phyloP scores from a whole-genome alignment of 2,329 filamentous ascomycete species.

The Penicillium sumatraense region DNA sequence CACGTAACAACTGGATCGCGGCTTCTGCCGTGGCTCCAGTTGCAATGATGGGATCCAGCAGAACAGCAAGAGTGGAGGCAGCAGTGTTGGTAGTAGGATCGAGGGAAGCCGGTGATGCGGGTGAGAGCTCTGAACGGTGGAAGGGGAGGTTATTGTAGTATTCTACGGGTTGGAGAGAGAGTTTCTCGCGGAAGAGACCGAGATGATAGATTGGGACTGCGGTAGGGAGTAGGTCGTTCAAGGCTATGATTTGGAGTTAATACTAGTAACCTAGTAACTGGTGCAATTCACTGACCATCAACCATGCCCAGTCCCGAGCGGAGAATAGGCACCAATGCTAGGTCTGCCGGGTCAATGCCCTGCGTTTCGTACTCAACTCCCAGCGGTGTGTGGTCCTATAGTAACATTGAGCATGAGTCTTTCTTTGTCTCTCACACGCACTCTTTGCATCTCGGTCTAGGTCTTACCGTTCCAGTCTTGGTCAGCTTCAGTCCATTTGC shows the following conservation, averaged over 20 bases:
- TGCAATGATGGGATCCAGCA: conserved; percentile 91
- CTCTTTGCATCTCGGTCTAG: not conserved
- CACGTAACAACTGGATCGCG: conserved; percentile 83
- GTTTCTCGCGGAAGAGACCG: conserved; percentile 89
- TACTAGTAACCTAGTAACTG: not conserved
- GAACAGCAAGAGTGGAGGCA: conserved; percentile 70
- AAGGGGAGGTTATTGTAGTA: conserved; percentile 97
- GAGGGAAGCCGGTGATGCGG: conserved; percentile 32
- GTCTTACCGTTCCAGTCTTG: conserved; percentile 66
- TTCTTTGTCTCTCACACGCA: not conserved
- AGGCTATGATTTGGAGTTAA: conserved; percentile 53
- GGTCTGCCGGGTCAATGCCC: conserved; percentile 64
- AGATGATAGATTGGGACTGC: conserved; percentile 89
- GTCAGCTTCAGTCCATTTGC: conserved; percentile 63
- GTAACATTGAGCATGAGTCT: conserved; percentile 12
- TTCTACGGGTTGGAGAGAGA: conserved; percentile 85
- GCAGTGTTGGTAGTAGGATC: conserved; percentile 39
- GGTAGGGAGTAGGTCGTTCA: conserved; percentile 79
- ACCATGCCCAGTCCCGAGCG: conserved; percentile 91
- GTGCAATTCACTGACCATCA: conserved; percentile 61
- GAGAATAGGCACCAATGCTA: conserved; percentile 90
- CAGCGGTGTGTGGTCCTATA: conserved; percentile 76
- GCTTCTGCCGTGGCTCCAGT: conserved; percentile 89
- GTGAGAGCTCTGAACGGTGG: conserved; percentile 48
- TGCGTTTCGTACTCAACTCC: conserved; percentile 74